Evolutionary conservation across 768 basidiomycete species (phyloP), one percentile per base, ranked within the genome.

Genomic region (Polyporus arcularius): DNA sequence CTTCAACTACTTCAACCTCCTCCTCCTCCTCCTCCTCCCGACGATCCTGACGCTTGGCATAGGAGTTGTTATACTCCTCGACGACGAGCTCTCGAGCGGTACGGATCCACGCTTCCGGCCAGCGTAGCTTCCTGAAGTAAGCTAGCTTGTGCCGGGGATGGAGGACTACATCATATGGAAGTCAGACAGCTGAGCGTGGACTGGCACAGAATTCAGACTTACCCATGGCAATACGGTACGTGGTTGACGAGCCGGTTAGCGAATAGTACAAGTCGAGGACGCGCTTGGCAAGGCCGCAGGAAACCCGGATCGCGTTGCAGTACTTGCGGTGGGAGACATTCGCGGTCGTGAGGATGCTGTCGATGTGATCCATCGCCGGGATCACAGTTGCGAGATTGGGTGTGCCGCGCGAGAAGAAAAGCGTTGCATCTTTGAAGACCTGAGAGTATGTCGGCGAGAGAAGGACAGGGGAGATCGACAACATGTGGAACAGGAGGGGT

Each of bases 221-320:
- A 72, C 72, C 55, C 67, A 71, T 70, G 1, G 69, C 68, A 41
- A 71, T 68, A 1, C 56, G 58, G 61, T 73, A 70, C 8, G 65
- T 41, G 5, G 65, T 48, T 4, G 68, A 67, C 1, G 45, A 14
- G 50, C 71, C 71, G 6, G 70, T 71, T 2, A 46, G 18, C 14
- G 31, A 28, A 51, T 72, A 71, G 55, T 69, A 55, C 30, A 32
- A 31, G 42, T 55, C 10, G 31, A 55, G 54, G 2, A 43, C 41
- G 4, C 11, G 28, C 31, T 45, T 46, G 1, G 54, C 54, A 12
- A 55, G 15, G 1, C 42, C 30, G 8, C 40, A 30, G 8, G 43
- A 42, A 11, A 31, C 30, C 7, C 42, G 42, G 30, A 55, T 45
- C 2, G 54, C 42, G 16, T n/a, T 2, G 42, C 45, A 41, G 42